Evolutionary conservation across 2,329 filamentous ascomycete species (phyloP), one percentile per base, ranked within the genome.

Genomic region (Epicoccum sorghinum): DNA sequence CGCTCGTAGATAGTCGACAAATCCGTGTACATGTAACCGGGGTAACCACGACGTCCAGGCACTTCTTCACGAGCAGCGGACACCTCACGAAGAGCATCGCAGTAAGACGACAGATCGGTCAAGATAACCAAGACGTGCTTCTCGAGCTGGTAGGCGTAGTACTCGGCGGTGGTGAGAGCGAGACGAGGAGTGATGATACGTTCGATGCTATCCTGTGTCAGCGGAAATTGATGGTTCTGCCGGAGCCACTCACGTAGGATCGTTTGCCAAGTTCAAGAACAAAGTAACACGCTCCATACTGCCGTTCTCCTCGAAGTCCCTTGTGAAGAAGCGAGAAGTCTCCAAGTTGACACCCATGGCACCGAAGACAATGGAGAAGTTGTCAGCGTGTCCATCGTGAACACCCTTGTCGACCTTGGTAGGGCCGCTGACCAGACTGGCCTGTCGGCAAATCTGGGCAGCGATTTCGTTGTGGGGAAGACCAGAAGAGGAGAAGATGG

Each of bases 281-380:
- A 99, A 83, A 7, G 96, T 98, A 67, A 91, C 89, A 79, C 95
- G 91, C 82, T 97, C 95, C 88, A 99, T 87, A 80, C 91, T 96
- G 67, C 96, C 96, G 78, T 99, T 99, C 85, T 99, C 92, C 78
- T 99, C 95, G 73, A 99, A 99, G 72, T 99, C 95, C 64, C 91
- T 86, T 33, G 93, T 98, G 83, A 99, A 99, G 86, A 99, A 99
- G 69, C 95, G 90, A 69, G 90, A 91, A 29, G 95, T 99, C 77
- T 99, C 95, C 88, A 99, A 87, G 82, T 99, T 99, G 68, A 99
- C 95, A 92, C 95, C 95, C 95, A 99, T 99, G 73, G 95, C 95
- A 74, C 91, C 96, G 75, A 99, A 99, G 53, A 99, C 95, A 71
- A 99, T 99, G 57, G 93, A 97, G 85, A 99, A 99, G 83, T 99